phyloP scores from a whole-genome alignment of 306 rosid genomes.

The Quercus suber region DNA sequence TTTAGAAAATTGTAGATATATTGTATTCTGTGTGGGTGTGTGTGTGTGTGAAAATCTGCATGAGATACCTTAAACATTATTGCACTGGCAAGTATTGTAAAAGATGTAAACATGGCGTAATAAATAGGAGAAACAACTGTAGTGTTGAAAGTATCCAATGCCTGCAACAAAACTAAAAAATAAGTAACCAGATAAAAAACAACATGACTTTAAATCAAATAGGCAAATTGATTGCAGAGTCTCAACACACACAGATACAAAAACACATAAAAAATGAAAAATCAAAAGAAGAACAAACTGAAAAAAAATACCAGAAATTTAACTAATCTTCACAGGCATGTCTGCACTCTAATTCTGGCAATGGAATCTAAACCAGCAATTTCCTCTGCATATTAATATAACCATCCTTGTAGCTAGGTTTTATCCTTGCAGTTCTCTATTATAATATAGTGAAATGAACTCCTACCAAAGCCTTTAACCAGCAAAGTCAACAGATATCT shows the following conservation, averaged over 20 bases:
- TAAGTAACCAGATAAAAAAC: neutral
- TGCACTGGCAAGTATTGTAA: slow-evolving; percentile 83
- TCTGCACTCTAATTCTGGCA: neutral
- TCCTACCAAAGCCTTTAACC: neutral
- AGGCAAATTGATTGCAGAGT: neutral
- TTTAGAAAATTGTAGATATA: slow-evolving; percentile 15
- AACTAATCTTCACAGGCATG: neutral
- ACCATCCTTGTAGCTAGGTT: neutral
- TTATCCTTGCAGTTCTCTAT: neutral
- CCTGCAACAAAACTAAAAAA: slow-evolving; percentile 46
- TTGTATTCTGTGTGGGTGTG: neutral
- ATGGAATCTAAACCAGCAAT: neutral
- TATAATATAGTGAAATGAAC: neutral
- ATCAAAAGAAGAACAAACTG: neutral
- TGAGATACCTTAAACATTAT: slow-evolving; percentile 86
- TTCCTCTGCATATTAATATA: neutral
- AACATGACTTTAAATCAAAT: slow-evolving; percentile 15
- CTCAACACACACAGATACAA: neutral
- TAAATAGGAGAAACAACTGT: slow-evolving; percentile 85
- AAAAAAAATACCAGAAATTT: neutral
- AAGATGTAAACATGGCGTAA: slow-evolving; percentile 85
- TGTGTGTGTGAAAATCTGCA: neutral
- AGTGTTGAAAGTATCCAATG: slow-evolving; percentile 83
- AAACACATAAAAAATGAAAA: neutral
- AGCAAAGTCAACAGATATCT: neutral